Conservation (phyloP, 2,329 filamentous ascomycete species). For the Fusarium solani-melongenae region DNA sequence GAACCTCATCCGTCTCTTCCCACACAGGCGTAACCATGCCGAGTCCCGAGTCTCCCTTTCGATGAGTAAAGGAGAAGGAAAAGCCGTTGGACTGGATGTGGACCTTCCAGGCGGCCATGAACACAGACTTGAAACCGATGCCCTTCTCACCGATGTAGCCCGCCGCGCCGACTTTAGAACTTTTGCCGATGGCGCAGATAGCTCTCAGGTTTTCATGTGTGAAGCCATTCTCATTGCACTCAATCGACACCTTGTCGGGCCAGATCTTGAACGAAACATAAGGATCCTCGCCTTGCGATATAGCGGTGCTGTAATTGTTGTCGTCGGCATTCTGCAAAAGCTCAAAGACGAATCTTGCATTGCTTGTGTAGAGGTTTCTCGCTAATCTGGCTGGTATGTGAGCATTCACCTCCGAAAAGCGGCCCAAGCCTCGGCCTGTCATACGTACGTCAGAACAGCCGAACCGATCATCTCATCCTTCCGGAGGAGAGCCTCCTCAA, state of each 20-base stretch:
- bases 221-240: conserved; percentile 64
- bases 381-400: conserved; percentile 48
- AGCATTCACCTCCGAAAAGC: background rate
- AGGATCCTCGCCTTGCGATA: conserved; percentile 35
- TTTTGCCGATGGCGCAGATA: conserved; percentile 58
- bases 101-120: conserved; percentile 57
- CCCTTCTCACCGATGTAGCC: conserved; percentile 63
- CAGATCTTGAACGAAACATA: conserved; percentile 51
- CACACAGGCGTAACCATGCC: conserved; percentile 63
- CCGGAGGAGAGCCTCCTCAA: conserved; percentile 36
- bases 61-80: conserved; percentile 57
- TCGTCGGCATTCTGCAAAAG: conserved; percentile 67
- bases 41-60: conserved; percentile 55
- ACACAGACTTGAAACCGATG: conserved; percentile 64
- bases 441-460: conserved; percentile 36
- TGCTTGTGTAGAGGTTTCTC: conserved; percentile 55
- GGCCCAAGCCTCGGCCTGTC: background rate
- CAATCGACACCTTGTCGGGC: conserved; percentile 53
- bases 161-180: conserved; percentile 55
- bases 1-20: conserved; percentile 42
- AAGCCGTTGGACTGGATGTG: conserved; percentile 57
- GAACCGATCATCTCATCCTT: conserved; percentile 41
- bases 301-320: conserved; percentile 52
- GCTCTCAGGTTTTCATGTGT: conserved; percentile 54
- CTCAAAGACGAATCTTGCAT: conserved; percentile 62